Base-by-base conservation (phyloP, 495 filamentous ascomycete species). In the Friedmanniomyces endolithicus region DNA sequence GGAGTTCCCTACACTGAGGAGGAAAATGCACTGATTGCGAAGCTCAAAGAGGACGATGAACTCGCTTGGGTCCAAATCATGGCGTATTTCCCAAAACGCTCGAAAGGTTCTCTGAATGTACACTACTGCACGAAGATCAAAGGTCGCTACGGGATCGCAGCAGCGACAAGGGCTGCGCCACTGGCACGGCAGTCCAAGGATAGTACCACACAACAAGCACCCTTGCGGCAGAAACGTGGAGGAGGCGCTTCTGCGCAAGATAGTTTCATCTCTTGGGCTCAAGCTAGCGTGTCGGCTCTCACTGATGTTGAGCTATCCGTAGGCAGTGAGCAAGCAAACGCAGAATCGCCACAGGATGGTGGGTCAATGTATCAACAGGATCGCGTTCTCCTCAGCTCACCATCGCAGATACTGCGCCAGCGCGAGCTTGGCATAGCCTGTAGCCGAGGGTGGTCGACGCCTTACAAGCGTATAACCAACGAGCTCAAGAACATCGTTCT, bases 381-480 rank as follows among this genome's bases (percentile, higher is more conserved):
- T 12, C 52, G 56, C 25, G 31, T 40, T 9, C 50, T 19, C 29
- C 55, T 34, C 14, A 59, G 34, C 19, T 25, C 46, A n/a, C 4
- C 52, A 20, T 52, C 58, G 3, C 57, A 63, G 1, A 34, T 63
- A 0, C 50, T 70, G 20, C 61, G 68, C 25, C 63, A 65, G 48
- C 63, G 67, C 16, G 67, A 70, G 37, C 55, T 67, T 8, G 67
- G 67, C 3, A 46, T 43, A 9, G 50, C 51, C 19, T 47, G 59
- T 14, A 55, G 63, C 25, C 17, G 63, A 34, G 57, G 64, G 25
- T 64, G 56, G 60, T 27, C 31, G 34, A 24, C 44, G 2, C 8
- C 49, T 1, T 20, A 48, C 0, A 56, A 45, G 46, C 19, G 58
- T 7, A 56, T 65, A 23, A 37, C 66, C 1, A 57, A 61, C 25